Evolutionary conservation across 768 basidiomycete species (phyloP).

Genomic region (Chalciporus chontae): DNA sequence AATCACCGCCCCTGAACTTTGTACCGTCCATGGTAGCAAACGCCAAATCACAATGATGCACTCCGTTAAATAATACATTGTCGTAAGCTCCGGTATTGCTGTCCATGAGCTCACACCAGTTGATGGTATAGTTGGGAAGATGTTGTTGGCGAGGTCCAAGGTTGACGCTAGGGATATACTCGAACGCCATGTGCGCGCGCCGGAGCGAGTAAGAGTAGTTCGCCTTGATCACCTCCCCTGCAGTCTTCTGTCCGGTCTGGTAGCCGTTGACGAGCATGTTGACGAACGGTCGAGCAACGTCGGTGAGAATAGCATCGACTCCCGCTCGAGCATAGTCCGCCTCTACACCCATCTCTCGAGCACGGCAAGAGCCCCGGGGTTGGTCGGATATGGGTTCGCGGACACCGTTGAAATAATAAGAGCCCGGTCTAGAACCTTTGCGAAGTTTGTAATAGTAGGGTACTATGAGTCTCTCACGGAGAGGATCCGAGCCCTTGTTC

Average conservation of each 20-base stretch:
- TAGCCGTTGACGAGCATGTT: conserved; percentile 25
- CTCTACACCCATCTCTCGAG: conserved; percentile 6
- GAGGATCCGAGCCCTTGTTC: conserved; percentile 13
- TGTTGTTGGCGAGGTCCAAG: conserved; percentile 17
- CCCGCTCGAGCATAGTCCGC: conserved; percentile 14
- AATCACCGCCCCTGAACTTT: conserved; percentile 16
- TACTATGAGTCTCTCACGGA: conserved; percentile 22
- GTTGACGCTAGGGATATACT: conserved; percentile 22
- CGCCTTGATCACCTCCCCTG: conserved; percentile 26
- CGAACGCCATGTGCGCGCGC: conserved; percentile 21
- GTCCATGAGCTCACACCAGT: conserved; percentile 32
- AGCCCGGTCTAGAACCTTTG: conserved; percentile 10
- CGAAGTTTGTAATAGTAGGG: conserved; percentile 6
- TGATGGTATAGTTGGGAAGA: too few species aligned
- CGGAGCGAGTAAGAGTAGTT: conserved; percentile 31
- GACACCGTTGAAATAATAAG: conserved; percentile 8
- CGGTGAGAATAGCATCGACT: conserved; percentile 15
- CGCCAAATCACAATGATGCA: too few species aligned
- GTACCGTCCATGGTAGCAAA: not conserved
- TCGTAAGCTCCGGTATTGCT: too few species aligned
- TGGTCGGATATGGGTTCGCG: not conserved
- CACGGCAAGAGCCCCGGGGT: conserved; percentile 1
- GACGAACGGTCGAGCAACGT: conserved; percentile 18
- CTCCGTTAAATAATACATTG: too few species aligned
- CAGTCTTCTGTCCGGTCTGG: conserved; percentile 6